A percentile compares a stretch with the other conserved stretches of the same genome.
Evolutionary conservation across 805 yeast genomes (phyloP).

Genomic region (Candida nonsorbophila): DNA sequence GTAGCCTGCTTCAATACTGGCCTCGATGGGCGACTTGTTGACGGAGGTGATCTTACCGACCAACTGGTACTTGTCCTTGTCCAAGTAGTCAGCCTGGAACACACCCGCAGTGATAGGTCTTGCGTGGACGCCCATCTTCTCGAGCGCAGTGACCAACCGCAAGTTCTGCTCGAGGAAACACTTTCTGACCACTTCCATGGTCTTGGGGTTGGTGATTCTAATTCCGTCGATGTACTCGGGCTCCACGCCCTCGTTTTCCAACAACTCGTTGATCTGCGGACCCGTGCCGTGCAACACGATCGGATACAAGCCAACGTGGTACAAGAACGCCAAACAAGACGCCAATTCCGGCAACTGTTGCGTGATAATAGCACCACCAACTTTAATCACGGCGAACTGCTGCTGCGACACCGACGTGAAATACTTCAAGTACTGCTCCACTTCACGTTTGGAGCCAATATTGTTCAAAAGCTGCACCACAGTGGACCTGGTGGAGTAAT

Average conservation of each 20-base stretch:
- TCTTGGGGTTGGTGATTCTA: conserved; percentile 87
- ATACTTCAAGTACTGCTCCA: conserved; percentile 93
- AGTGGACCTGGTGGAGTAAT: conserved; percentile 83
- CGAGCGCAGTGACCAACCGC: conserved; percentile 91
- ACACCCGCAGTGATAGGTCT: conserved; percentile 99
- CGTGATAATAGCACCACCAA: conserved; percentile 98
- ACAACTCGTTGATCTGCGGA: conserved; percentile 92
- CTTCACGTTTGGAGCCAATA: conserved; percentile 96
- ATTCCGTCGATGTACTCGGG: conserved; percentile 96
- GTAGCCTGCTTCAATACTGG: conserved; percentile 93
- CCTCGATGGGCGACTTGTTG: conserved; percentile 81
- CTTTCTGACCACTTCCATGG: conserved; percentile 93
- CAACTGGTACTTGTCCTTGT: conserved; percentile 82
- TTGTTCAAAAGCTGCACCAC: conserved; percentile 92
- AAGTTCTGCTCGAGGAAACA: conserved; percentile 95
- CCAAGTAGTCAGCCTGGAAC: conserved; percentile 87
- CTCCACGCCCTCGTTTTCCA: conserved; percentile 91
- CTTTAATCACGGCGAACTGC: conserved; percentile 97
- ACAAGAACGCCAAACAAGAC: conserved; percentile 88
- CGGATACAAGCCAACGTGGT: conserved; percentile 96
- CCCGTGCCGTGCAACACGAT: conserved; percentile 98
- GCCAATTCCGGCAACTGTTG: conserved; percentile 92
- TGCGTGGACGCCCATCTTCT: conserved; percentile 94
- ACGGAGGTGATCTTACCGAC: conserved; percentile 89
- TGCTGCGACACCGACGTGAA: conserved; percentile 95